phyloP scores from a whole-genome alignment of 2,329 filamentous ascomycete species.

The Epichloe sylvatica region DNA sequence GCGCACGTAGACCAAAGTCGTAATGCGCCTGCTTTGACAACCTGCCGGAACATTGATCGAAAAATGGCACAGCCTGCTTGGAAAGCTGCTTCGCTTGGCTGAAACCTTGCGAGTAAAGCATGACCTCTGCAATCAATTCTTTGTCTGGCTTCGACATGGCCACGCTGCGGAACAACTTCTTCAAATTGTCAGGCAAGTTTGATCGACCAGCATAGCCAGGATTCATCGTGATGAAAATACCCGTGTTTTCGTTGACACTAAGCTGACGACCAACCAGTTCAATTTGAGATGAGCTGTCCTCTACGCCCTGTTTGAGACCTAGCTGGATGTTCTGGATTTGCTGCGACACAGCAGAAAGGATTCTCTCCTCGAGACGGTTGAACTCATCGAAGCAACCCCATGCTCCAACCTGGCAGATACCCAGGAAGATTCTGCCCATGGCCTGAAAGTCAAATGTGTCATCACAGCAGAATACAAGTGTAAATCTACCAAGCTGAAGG shows the following conservation, averaged over 20 bases:
- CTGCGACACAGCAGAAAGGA: constrained; percentile 93
- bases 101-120: constrained; percentile 99
- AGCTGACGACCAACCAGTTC: constrained; percentile 88
- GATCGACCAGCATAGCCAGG: constrained; percentile 96
- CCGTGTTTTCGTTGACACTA: constrained; percentile 80
- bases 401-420: constrained; percentile 96
- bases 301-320: constrained; percentile 70
- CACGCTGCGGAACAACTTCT: constrained; percentile 98
- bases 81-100: constrained; percentile 88
- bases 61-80: constrained; percentile 95
- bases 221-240: constrained; percentile 99
- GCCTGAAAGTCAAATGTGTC: constrained; percentile 99
- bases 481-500: constrained; percentile 91
- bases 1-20: constrained; percentile 90
- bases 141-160: constrained; percentile 99
- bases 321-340: constrained; percentile 99
- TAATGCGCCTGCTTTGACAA: constrained; percentile 97
- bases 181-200: constrained; percentile 95
- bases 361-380: constrained; percentile 95
- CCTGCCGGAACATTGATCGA: constrained; percentile 69
- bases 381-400: constrained; percentile 99
- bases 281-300: constrained; percentile 77
- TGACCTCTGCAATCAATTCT: constrained; percentile 97
- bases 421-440: constrained; percentile 98
- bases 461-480: constrained; percentile 97